These are phyloP conservation scores for Globisporangium perplexum DNA, from an alignment of 352 stramenopile genomes.

Conservation along the genomic window DNA sequence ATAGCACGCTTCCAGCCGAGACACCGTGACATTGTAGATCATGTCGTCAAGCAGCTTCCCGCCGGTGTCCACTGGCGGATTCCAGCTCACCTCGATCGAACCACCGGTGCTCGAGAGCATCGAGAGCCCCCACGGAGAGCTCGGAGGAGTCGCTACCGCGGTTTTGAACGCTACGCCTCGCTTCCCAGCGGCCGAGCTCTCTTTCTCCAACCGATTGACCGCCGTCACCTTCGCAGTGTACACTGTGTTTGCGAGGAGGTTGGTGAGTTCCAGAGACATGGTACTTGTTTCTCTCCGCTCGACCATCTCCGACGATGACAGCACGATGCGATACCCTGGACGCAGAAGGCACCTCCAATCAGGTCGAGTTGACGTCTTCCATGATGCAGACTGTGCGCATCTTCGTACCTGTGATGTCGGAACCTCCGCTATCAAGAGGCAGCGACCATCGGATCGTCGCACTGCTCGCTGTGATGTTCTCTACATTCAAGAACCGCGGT, in stretches of 20 bases:
- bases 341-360: not conserved
- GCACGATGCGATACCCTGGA: slow-evolving; percentile 20
- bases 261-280: slow-evolving; percentile 18
- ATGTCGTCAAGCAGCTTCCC: slow-evolving; percentile 23
- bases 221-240: slow-evolving; percentile 52
- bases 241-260: slow-evolving; percentile 25
- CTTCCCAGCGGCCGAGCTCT: slow-evolving; percentile 16
- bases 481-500: slow-evolving; percentile 22
- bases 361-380: too few relatives aligned
- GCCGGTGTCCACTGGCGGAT: slow-evolving; percentile 29
- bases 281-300: slow-evolving; percentile 5
- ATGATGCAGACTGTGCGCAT: not conserved
- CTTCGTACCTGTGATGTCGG: slow-evolving; percentile 30
- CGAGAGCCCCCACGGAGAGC: slow-evolving; percentile 23
- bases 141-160: slow-evolving; percentile 17
- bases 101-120: slow-evolving; percentile 29
- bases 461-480: slow-evolving; percentile 30
- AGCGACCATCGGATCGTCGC: slow-evolving; percentile 27
- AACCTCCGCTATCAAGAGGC: slow-evolving; percentile 39
- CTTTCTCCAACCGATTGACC: slow-evolving; percentile 23
- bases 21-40: slow-evolving; percentile 41
- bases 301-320: slow-evolving; percentile 16
- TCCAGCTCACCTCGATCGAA: slow-evolving; percentile 48
- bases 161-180: slow-evolving; percentile 38
- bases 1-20: slow-evolving; percentile 28